These are phyloP conservation scores for Lactarius indigo DNA, from an alignment of 768 basidiomycete species.

Conservation along the genomic window DNA sequence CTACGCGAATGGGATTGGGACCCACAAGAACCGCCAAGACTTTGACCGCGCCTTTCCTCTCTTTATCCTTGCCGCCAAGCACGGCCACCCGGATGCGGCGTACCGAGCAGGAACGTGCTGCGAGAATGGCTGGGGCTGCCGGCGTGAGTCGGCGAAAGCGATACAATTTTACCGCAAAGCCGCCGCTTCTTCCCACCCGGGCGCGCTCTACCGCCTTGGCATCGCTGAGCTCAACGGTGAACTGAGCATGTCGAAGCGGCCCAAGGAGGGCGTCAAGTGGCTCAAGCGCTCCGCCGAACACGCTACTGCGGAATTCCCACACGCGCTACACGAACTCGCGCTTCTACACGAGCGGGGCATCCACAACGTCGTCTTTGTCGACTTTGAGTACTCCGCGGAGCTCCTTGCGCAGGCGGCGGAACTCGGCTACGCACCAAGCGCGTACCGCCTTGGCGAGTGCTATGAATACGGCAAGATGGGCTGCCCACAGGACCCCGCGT, in stretches of 20 bases:
- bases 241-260: constrained; percentile 77
- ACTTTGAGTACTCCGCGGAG: constrained; percentile 93
- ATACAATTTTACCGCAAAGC: constrained; percentile 93
- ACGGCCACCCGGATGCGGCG: constrained; percentile 91
- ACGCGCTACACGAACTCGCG: constrained; percentile 92
- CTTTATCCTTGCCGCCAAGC: constrained; percentile 94
- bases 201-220: constrained; percentile 95
- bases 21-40: constrained; percentile 84
- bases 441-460: constrained; percentile 93
- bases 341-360: constrained; percentile 96
- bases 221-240: constrained; percentile 96
- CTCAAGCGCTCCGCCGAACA: constrained; percentile 94
- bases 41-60: constrained; percentile 97
- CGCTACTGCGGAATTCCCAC: constrained; percentile 92
- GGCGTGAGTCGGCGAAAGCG: constrained; percentile 88
- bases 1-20: constrained; percentile 97
- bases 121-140: constrained; percentile 98
- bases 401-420: constrained; percentile 93
- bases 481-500: constrained; percentile 93
- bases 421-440: constrained; percentile 93
- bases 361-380: constrained; percentile 95
- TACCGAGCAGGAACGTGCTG: constrained; percentile 97
- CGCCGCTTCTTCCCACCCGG: constrained; percentile 85
- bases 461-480: constrained; percentile 99
- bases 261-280: constrained; percentile 98